Evolutionary conservation across 352 stramenopile species (phyloP), one percentile per base, ranked within the genome.

Genomic region (Pythium insidiosum): DNA sequence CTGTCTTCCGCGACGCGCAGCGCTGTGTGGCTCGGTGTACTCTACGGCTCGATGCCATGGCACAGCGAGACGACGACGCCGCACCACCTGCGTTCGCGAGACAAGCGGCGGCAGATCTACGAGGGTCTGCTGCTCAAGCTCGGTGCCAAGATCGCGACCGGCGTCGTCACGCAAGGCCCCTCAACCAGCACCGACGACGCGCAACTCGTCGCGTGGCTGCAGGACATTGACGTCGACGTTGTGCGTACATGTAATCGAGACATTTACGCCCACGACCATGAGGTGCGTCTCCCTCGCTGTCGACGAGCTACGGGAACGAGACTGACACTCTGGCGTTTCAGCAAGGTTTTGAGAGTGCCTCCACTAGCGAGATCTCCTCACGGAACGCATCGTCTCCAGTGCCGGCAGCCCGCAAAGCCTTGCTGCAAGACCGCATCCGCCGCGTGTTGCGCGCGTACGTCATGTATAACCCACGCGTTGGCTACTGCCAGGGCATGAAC

Each of bases 401-500:
- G 40, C 63, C 25, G 52, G 37, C 25, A 41, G 23, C 33, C 31
- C 9, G 16, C 40, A 36, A n/a, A n/a, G n/a, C n/a, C n/a, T n/a
- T n/a, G 11, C 31, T 85, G 20, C 68, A 85, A 57, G 68, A 61
- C n/a, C 79, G 75, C 38, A 79, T 89, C 31, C 75, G 82, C 22
- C 74, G 82, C 6, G 73, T 94, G 1, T 54, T 94, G 30, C 70
- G 77, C 16, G 79, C 79, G 4, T 91, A 90, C 38, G 73, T 84
- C 13, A 63, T 87, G 54, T 84, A 88, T 58, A 91, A 92, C 28
- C 79, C 79, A 2, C 61, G 68, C 3, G 74, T 91, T 0, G 79
- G 79, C 13, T 94, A 94, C 52, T 92, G 77, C 47, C 82, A 94
- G 61, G 82, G 82, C n/a, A 89, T 94, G 75, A 87, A 84, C 25